Evolutionary conservation across 345 rosid species (phyloP).

Genomic region (thale cress (Arabidopsis thaliana)): TAIR10.1 NC_003070.9:21191501-21192000

Average conservation of each 20-base stretch:
- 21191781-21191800: not conserved
- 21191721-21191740: conserved; percentile 25
- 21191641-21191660: not conserved
- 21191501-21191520: conserved; percentile 21
- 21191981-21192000: no score
- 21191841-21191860: no score
- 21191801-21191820: no score
- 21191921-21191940: no score
- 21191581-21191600: conserved; percentile 25
- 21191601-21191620: conserved; percentile 5
- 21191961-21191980: no score
- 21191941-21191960: no score
- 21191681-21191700: conserved; percentile 37
- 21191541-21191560: conserved; percentile 6
- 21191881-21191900: no score
- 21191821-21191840: no score
- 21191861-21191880: no score
- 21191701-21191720: conserved; percentile 12
- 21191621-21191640: not conserved
- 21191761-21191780: conserved; percentile 30
- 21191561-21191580: conserved; percentile 7
- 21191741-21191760: conserved; percentile 30
- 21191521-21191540: conserved; percentile 11
- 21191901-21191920: no score
- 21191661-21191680: not conserved